Base-by-base conservation (phyloP, 768 basidiomycete species). In the Tricholoma furcatifolium region DNA sequence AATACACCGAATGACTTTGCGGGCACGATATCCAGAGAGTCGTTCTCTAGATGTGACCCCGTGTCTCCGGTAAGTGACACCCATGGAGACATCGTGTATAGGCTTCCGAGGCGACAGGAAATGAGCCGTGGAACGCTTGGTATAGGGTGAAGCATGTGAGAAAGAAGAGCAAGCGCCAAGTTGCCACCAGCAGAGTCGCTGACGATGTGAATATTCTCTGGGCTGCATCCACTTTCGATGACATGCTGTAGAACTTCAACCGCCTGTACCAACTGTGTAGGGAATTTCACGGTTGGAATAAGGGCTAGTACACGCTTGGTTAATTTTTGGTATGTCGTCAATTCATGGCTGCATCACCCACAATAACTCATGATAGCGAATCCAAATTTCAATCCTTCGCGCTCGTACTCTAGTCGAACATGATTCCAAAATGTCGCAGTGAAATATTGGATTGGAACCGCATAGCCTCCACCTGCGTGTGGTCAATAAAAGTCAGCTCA, bases 161-260 rank as follows among this genome's bases (percentile, higher is more conserved):
- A 66, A 15, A 70, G 45, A 24, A 68, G 32, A 31, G 63, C 62
- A 20, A 67, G 52, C 4, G 63, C 52, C 27, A 72, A 62, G 38
- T 67, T 65, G 1, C 53, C 70, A 11, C 70, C 71, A 12, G 67
- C 71, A 2, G 71, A 72, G 47, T 72, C 70, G 17, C 67, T 67
- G 1, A 62, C 60, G 7, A 72, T 43, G 34, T 64, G 55, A 17
- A 72, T 56, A 40, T 67, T 59, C 34, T 44, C 30, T 0, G 67
- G 66, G 2, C 47, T 54, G 8, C 68, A 54, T 1, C 67, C 68
- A 6, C 55, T 60, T 0, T 56, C 57, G 1, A 67, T 36, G 30
- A 71, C 52, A 44, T 67, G 67, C 8, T 68, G 51, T 8, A 70
- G 40, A 1, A 66, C 69, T 6, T 57, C 40, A 6, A 53, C 30